Evolutionary conservation across 2,329 filamentous ascomycete genomes (phyloP), one percentile per base, ranked within the genome.

Genomic region (Didymella pinodella): DNA sequence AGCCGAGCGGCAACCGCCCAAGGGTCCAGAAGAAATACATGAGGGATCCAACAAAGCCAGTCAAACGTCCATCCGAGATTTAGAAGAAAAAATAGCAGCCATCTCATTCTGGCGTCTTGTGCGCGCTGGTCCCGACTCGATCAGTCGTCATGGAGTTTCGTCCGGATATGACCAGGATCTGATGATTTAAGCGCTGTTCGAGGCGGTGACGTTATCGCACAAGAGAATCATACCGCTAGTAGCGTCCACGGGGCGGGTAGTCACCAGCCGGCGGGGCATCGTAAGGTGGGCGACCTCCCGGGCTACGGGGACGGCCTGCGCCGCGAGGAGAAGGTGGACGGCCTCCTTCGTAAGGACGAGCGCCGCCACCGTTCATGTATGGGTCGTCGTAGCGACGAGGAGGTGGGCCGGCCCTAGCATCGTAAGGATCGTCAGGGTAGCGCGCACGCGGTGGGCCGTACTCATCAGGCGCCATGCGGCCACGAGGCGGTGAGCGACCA

Each of bases 351-450:
- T 85, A 85, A 41, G 83, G 82, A 64, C 84, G 80, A 55, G 85
- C 83, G 62, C 84, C 83, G 63, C 84, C 82, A 57, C 85, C 83
- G 72, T 88, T 84, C 71, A 83, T 70, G 75, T 88, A 88, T 3
- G 85, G 85, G 66, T 88, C 86, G 61, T 80, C 75, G 66, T 87
- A 85, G 71, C 77, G 77, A 66, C 83, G 81, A 67, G 84, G 84
- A 61, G 83, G 83, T 51, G 84, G 83, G 44, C 83, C 82, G 52
- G 81, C 81, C 58, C 79, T 79, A 59, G 77, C 70, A 63, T 81
- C 83, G 79, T 94, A 95, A 29, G 90, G 89, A 69, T 95, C 92
- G 58, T 93, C 90, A 71, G 90, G 91, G 58, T 90, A 81, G 65
- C 81, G 81, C 82, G 77, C 71, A 63, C 90, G 83, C 57, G 85